Percentiles rank a stretch among this genome's conserved stretches.
phyloP scores from a whole-genome alignment of 192 early-diverging fungal species.

The Dimargaris xerosporica region DNA sequence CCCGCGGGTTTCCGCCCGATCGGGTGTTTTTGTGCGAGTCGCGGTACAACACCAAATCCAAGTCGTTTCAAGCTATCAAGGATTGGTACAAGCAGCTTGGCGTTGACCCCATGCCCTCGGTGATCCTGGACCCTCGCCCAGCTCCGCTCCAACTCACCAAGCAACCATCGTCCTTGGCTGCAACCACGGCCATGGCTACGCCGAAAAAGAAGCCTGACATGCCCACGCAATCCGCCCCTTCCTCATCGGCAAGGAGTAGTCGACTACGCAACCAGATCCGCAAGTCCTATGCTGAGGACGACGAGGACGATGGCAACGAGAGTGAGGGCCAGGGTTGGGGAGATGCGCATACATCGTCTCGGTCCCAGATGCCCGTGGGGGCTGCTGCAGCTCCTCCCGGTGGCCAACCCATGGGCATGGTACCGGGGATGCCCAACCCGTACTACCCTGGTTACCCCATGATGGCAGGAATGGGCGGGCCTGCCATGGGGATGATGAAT shows the following conservation, averaged over 20 bases:
- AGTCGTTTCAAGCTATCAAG: constrained; percentile 4
- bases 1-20: neutral
- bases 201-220: neutral
- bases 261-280: neutral
- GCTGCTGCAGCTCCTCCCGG: too few species aligned
- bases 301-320: neutral
- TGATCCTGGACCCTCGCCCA: constrained; percentile 2
- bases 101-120: neutral
- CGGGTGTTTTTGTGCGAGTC: constrained; percentile 9
- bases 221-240: neutral
- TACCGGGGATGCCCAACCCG: too few species aligned
- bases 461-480: too few species aligned
- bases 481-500: too few species aligned
- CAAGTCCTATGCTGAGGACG: neutral
- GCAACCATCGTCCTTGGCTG: neutral
- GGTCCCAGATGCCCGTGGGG: too few species aligned
- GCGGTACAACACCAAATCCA: neutral
- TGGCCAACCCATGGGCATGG: too few species aligned
- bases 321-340: neutral
- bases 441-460: too few species aligned
- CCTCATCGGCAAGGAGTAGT: neutral
- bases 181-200: neutral
- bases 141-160: constrained; percentile 7
- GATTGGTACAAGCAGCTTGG: constrained; percentile 3
- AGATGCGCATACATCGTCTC: too few species aligned